Base-by-base conservation (phyloP, 345 rosid genomes). In the Moricandia moricandioides region DNA sequence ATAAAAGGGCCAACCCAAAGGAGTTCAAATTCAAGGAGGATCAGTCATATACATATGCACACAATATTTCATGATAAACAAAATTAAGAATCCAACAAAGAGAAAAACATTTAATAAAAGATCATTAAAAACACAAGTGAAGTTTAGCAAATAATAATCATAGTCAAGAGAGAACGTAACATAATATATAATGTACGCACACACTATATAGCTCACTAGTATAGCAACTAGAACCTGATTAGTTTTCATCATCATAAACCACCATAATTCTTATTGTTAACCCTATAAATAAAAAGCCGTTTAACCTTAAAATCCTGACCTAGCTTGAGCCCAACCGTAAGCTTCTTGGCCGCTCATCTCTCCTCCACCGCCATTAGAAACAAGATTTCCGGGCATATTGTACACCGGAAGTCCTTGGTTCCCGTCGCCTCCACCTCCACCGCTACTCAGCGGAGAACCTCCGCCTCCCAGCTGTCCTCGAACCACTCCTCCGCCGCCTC, bases 311-410 rank as follows among this genome's bases (percentile, higher is more conserved):
- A 62, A 87, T 11, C 84, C 82, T 55, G 83, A 79, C 74, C 90
- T 65, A 34, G 84, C 86, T 75, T 83, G 85, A 75, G 73, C 72
- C 89, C 87, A 84, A 47, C 81, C 84, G 73, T 81, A 88, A 67
- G 81, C 85, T 37, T 84, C 93, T 72, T 78, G 83, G 37, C 72
- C 85, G 71, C 83, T 63, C 77, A 76, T 63, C 57, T 76, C 88
- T 52, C 84, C 81, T 52, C 84, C 81, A 0, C 79, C 72, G 5
- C 72, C 73, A 58, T 87, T 91, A 10, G 89, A 76, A 61, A 85
- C 82, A 78, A 88, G 83, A 82, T 85, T 91, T 62, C 96, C 85
- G 10, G 84, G 88, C 83, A 84, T 76, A 81, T 82, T 89, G 40
- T 81, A 92, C 58, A 76, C 82, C 2, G 86, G 83, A 70, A 87